A percentile compares a stretch with the other conserved stretches of the same genome.
Evolutionary conservation across 805 yeast genomes (phyloP).

Genomic region (Candida nemodendra): DNA sequence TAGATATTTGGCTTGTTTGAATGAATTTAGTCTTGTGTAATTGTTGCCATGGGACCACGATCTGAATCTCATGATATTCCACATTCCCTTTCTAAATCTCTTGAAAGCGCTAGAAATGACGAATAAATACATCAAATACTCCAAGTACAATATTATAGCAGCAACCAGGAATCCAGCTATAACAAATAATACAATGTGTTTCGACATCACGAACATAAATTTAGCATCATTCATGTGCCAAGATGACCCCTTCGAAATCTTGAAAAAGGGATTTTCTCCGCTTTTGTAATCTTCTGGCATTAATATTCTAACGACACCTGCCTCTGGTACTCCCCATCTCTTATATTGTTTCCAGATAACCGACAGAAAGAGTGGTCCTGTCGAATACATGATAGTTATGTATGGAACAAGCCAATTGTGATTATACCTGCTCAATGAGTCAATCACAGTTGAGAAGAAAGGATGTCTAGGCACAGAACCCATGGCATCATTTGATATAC

Average conservation of each 20-base stretch:
- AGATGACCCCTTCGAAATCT: conserved; percentile 78
- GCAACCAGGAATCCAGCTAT: conserved; percentile 67
- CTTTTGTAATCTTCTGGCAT: conserved; percentile 72
- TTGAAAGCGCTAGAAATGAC: conserved; percentile 24
- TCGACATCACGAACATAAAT: conserved; percentile 68
- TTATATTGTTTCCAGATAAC: conserved; percentile 86
- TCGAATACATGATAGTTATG: conserved; percentile 87
- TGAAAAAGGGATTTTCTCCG: conserved; percentile 61
- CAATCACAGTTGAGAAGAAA: conserved; percentile 69
- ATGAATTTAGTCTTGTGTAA: conserved; percentile 20
- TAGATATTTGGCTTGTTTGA: conserved; percentile 24
- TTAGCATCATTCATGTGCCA: conserved; percentile 92
- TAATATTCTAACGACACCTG: conserved; percentile 65
- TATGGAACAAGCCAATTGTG: conserved; percentile 84
- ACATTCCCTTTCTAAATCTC: conserved; percentile 20
- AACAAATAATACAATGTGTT: conserved; percentile 72
- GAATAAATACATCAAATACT: conserved; percentile 43
- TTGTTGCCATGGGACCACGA: conserved; percentile 24
- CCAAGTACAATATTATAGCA: conserved; percentile 42
- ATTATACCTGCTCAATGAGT: conserved; percentile 59
- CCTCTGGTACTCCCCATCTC: conserved; percentile 70
- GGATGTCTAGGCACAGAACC: conserved; percentile 87
- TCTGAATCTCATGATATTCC: conserved; percentile 23
- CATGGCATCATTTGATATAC: conserved; percentile 91
- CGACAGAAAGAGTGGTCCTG: conserved; percentile 86